Percentiles rank a stretch among this genome's conserved stretches.
Conservation (phyloP, 148 eudicot genomes). For the Camellia japonica region DNA sequence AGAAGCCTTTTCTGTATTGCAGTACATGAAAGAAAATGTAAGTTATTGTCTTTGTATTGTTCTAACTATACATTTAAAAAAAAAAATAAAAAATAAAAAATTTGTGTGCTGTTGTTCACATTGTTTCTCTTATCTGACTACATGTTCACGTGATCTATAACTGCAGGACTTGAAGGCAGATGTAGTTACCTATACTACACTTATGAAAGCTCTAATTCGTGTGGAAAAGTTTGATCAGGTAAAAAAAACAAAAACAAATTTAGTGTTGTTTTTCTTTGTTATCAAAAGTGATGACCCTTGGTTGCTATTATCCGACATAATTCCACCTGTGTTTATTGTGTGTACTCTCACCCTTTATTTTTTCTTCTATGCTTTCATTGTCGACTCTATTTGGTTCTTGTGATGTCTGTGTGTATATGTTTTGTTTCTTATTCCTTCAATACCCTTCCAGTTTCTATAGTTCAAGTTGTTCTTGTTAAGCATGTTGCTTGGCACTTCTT, state of each 20-base stretch:
- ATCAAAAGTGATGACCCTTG: neutral
- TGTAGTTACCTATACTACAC: constrained; percentile 90
- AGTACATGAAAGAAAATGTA: constrained; percentile 92
- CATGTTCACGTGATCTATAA: constrained; percentile 11
- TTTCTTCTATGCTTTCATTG: neutral
- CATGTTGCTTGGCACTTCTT: neutral
- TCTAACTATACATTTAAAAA: neutral
- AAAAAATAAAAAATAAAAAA: too few species aligned
- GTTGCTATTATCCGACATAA: neutral
- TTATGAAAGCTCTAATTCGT: constrained; percentile 87
- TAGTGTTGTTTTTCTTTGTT: neutral
- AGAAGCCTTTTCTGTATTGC: constrained; percentile 91
- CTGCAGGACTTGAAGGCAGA: constrained; percentile 90
- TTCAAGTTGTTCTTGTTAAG: neutral
- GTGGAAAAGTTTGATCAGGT: constrained; percentile 87
- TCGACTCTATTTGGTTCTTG: neutral
- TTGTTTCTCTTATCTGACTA: constrained; percentile 2
- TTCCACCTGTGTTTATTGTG: too few species aligned
- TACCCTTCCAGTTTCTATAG: neutral
- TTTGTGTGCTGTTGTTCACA: neutral
- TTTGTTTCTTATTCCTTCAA: neutral
- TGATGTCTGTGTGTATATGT: neutral
- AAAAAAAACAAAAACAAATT: neutral
- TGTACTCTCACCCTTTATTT: too few species aligned
- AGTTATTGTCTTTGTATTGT: constrained; percentile 17